A percentile compares a stretch with the other conserved stretches of the same genome.
Evolutionary conservation across 2,329 filamentous ascomycete species (phyloP).

Genomic region (Remersonia thermophila): DNA sequence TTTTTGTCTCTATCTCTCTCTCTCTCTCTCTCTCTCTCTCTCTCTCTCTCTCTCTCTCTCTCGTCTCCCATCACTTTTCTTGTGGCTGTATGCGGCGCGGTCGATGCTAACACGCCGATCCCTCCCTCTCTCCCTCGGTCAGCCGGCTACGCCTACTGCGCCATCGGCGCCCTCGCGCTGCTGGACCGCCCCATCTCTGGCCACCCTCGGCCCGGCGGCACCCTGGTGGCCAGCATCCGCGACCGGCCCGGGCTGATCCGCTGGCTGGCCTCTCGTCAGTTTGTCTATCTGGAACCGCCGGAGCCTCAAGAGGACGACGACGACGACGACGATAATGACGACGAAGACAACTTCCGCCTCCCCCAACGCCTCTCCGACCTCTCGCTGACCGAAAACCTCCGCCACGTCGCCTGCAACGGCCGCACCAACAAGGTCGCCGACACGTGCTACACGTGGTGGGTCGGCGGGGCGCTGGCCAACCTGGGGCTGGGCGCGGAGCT

Average conservation of each 20-base stretch:
- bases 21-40: too few relatives aligned
- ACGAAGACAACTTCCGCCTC: constrained; percentile 21
- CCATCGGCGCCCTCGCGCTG: constrained; percentile 63
- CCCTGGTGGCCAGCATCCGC: constrained; percentile 29
- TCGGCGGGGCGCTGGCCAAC: constrained; percentile 48
- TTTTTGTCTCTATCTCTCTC: too few relatives aligned
- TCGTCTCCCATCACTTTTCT: too few relatives aligned
- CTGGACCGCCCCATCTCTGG: constrained; percentile 44
- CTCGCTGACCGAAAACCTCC: constrained; percentile 19
- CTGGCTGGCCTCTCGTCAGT: constrained; percentile 49
- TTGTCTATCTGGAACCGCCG: constrained; percentile 38
- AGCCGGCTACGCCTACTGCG: constrained; percentile 90
- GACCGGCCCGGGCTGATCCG: constrained; percentile 26
- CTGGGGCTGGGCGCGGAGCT: constrained; percentile 18
- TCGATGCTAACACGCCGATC: too few relatives aligned
- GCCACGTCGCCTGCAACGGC: constrained; percentile 68
- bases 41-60: too few relatives aligned
- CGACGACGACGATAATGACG: constrained; percentile 30
- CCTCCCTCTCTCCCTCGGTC: too few relatives aligned
- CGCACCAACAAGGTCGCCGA: constrained; percentile 84
- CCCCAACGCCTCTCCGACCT: constrained; percentile 24
- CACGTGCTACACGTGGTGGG: constrained; percentile 96
- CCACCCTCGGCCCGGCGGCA: constrained; percentile 16
- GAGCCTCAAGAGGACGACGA: constrained; percentile 32
- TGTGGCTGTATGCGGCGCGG: too few relatives aligned